phyloP scores from a whole-genome alignment of 2,329 filamentous ascomycete species.

The Fusarium mangiferae region DNA sequence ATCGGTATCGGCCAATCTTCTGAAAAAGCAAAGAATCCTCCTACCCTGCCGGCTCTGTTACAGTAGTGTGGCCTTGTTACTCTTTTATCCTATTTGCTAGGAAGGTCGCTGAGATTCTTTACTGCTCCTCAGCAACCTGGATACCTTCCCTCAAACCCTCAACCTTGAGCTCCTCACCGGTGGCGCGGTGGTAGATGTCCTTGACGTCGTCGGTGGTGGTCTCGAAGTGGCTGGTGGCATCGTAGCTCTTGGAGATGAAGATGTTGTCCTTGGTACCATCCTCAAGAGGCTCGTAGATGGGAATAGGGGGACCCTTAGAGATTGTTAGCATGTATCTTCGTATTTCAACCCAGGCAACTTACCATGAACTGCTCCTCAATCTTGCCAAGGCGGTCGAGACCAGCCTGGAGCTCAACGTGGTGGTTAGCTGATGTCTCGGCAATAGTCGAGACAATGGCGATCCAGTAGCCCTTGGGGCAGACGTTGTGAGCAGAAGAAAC shows the following conservation, averaged over 20 bases:
- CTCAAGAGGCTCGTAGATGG: conserved; percentile 90
- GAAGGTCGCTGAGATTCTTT: conserved; percentile 17
- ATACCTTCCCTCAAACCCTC: conserved; percentile 86
- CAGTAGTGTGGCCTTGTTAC: conserved; percentile 17
- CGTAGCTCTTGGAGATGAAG: conserved; percentile 98
- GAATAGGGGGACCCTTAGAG: conserved; percentile 80
- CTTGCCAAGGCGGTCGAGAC: conserved; percentile 88
- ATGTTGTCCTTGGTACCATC: conserved; percentile 88
- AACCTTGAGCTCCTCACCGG: conserved; percentile 86
- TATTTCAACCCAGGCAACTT: conserved; percentile 37
- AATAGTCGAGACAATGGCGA: conserved; percentile 98
- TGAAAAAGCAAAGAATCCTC: conserved; percentile 25
- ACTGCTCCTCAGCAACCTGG: conserved; percentile 75
- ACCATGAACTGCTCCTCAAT: conserved; percentile 99
- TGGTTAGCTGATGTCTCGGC: conserved; percentile 92
- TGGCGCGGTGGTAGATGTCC: conserved; percentile 88
- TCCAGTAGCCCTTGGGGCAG: conserved; percentile 98
- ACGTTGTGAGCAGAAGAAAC: conserved; percentile 97
- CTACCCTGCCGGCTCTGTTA: conserved; percentile 10
- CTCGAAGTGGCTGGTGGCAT: conserved; percentile 98
- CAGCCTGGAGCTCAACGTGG: conserved; percentile 92
- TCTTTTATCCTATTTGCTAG: conserved; percentile 14
- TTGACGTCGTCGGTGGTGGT: conserved; percentile 90
- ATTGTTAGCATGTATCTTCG: background rate
- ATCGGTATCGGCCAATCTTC: conserved; percentile 17